Evolutionary conservation across 2,329 filamentous ascomycete species (phyloP), one percentile per base, ranked within the genome.

Genomic region (Trichothecium sympodiale): DNA sequence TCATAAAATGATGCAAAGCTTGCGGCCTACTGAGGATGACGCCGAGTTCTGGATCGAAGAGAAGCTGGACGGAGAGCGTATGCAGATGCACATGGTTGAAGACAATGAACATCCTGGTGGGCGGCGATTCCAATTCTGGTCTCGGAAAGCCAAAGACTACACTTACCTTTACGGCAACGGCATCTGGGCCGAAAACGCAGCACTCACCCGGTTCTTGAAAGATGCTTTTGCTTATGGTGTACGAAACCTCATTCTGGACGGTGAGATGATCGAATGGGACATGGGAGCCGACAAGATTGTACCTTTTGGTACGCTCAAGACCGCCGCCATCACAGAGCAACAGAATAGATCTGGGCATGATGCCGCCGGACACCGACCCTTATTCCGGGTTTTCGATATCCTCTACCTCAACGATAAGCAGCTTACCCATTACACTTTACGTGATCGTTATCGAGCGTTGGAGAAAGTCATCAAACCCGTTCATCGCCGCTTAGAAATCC

Each of bases 221-320:
- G 67, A 76, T 29, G 86, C 85, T 0, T 96, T 98, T 53, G 67
- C 77, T 3, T 63, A 76, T 1, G 78, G 80, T 2, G 86, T 96
- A 1, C 70, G 80, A 13, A 95, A 84, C 51, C 70, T 94, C 44
- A 94, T 98, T 34, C 68, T 98, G 1, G 91, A 98, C 49, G 91
- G 91, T 8, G 91, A 98, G 55, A 98, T 98, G 91, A 87, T 98
- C 39, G 94, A 88, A 1, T 98, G 91, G 91, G 86, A 96, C 52
- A 83, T 87, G 41, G 76, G 80, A 31, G 68, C 83, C 34, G 83
- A 94, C 59, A 82, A 82, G 37, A 83, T 91, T 35, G 81, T 94
- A 13, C 77, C 82, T 0, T 98, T 98, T 54, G 91, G 91, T 7
- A 93, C 85, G 0, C 68, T 98, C 33, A 98, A 98, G 59, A 89